phyloP scores from a whole-genome alignment of 345 rosid genomes.

The Brassica incana region DNA sequence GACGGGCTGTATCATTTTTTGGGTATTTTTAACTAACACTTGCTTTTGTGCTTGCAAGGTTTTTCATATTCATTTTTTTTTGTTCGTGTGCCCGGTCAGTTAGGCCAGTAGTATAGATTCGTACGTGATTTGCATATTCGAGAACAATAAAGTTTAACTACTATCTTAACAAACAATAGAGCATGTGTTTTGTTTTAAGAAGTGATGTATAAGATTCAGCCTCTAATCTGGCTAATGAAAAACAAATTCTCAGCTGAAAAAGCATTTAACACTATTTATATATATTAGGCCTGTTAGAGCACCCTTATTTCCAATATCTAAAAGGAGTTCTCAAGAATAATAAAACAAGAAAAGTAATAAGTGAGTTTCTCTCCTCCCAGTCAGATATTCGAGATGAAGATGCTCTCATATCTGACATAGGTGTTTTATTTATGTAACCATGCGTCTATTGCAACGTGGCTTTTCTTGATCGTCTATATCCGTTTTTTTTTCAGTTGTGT shows the following conservation, averaged over 20 bases:
- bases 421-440: constrained; percentile 13
- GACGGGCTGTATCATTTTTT: background rate
- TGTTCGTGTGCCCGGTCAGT: constrained; percentile 12
- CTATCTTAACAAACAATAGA: background rate
- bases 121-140: background rate
- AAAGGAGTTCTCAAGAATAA: too few relatives aligned
- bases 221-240: constrained; percentile 1
- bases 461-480: constrained; percentile 1
- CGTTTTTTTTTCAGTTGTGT: background rate
- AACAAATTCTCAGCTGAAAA: background rate
- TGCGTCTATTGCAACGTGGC: background rate
- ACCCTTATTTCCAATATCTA: too few relatives aligned
- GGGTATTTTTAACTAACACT: constrained; percentile 15
- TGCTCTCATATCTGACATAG: background rate
- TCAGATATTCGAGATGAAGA: too few relatives aligned
- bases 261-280: background rate
- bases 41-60: constrained; percentile 15
- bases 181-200: background rate
- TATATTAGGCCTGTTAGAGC: background rate
- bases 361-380: too few relatives aligned
- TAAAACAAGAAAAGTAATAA: too few relatives aligned
- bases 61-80: background rate
- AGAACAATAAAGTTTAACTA: background rate
- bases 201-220: constrained; percentile 8
- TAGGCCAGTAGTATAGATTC: background rate